phyloP scores from a whole-genome alignment of 768 basidiomycete genomes.

The Collybia mongolica region DNA sequence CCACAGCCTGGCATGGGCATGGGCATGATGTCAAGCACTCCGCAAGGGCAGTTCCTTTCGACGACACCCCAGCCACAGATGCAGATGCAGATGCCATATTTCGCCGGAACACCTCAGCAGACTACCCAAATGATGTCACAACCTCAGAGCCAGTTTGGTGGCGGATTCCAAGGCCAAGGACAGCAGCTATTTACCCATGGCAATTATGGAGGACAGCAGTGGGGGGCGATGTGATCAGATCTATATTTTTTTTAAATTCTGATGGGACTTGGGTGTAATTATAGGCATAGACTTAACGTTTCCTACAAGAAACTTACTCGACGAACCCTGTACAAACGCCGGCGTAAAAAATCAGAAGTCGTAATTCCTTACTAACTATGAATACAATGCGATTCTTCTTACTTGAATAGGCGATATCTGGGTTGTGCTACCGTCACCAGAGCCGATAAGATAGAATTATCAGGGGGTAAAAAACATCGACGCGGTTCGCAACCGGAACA shows the following conservation, averaged over 20 bases:
- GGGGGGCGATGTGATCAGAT: conserved; percentile 33
- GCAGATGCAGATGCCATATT: conserved; percentile 17
- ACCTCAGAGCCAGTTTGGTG: conserved; percentile 22
- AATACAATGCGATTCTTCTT: conserved; percentile 31
- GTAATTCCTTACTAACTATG: conserved; percentile 57
- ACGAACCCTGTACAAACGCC: too few species aligned
- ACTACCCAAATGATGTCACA: conserved; percentile 23
- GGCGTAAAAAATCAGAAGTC: conserved; percentile 24
- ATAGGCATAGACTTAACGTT: too few species aligned
- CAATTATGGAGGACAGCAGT: conserved; percentile 21
- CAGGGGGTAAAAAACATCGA: too few species aligned
- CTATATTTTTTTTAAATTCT: too few species aligned
- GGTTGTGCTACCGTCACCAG: too few species aligned
- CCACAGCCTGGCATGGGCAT: conserved; percentile 21
- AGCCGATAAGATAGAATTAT: too few species aligned
- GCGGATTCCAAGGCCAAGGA: conserved; percentile 19
- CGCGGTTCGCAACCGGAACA: too few species aligned
- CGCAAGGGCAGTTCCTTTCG: conserved; percentile 29
- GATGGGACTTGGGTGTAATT: too few species aligned
- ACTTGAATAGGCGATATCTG: too few species aligned
- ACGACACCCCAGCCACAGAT: conserved; percentile 27
- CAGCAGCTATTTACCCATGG: conserved; percentile 9
- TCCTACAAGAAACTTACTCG: too few species aligned
- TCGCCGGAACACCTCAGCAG: conserved; percentile 24
- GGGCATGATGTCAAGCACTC: conserved; percentile 6